Percentiles rank a stretch among this genome's conserved stretches.
Evolutionary conservation across 306 rosid species (phyloP).

Genomic region (Prunus mira): DNA sequence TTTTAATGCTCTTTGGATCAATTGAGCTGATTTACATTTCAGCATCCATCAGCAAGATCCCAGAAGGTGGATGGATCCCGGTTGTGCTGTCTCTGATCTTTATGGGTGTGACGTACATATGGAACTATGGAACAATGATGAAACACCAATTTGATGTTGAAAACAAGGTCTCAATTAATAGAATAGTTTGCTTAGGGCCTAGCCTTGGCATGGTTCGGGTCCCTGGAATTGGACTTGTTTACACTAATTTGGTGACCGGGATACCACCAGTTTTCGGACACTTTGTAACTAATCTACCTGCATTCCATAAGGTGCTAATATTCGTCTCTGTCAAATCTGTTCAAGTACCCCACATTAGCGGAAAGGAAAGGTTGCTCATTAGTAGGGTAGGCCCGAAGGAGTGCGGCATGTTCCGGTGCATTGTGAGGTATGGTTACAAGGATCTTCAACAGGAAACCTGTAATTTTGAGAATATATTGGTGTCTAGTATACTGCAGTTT

Average conservation of each 20-base stretch:
- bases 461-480: conserved; percentile 56
- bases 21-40: conserved; percentile 61
- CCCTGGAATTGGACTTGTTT: conserved; percentile 62
- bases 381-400: conserved; percentile 67
- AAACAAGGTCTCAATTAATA: conserved; percentile 57
- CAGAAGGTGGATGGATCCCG: conserved; percentile 69
- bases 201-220: conserved; percentile 62
- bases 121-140: conserved; percentile 73
- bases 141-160: conserved; percentile 65
- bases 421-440: conserved; percentile 73
- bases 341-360: conserved; percentile 54
- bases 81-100: conserved; percentile 39
- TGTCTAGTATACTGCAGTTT: conserved; percentile 51
- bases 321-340: conserved; percentile 58
- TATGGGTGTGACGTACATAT: conserved; percentile 50
- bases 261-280: conserved; percentile 60
- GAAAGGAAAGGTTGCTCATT: conserved; percentile 46
- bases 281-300: conserved; percentile 66
- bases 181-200: conserved; percentile 52
- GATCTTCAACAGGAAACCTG: conserved; percentile 66
- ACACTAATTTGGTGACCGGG: conserved; percentile 48
- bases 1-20: conserved; percentile 55
- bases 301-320: conserved; percentile 63
- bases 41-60: conserved; percentile 53
- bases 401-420: conserved; percentile 65